Conservation (phyloP, 2,329 filamentous ascomycete genomes). For the Coniochaeta sp. region DNA sequence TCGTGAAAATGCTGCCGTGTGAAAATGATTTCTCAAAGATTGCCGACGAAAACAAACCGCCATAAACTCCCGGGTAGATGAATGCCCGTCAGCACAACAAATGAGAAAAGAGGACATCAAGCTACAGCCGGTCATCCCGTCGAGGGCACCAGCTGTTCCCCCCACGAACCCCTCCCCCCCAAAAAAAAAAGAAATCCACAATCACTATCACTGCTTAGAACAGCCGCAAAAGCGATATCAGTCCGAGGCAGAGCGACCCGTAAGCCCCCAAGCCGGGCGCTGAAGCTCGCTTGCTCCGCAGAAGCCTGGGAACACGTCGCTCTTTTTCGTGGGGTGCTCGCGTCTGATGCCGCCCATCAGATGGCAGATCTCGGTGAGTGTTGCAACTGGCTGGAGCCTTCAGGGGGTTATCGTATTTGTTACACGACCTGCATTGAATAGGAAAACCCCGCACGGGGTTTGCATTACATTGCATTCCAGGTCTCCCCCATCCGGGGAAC, state of each 20-base stretch:
- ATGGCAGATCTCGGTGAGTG: background rate
- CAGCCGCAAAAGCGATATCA: background rate
- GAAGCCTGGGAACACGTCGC: background rate
- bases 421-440: background rate
- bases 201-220: background rate
- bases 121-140: background rate
- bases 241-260: background rate
- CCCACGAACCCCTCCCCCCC: background rate
- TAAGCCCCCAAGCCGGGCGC: background rate
- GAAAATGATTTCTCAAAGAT: background rate
- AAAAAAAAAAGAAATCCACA: background rate
- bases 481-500: background rate
- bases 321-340: background rate
- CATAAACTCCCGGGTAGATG: background rate
- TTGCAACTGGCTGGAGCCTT: background rate
- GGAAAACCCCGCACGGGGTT: background rate
- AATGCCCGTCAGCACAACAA: background rate
- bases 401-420: background rate
- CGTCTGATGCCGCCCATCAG: background rate
- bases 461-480: background rate
- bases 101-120: background rate
- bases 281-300: background rate
- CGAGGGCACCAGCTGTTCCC: background rate
- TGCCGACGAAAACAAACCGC: background rate
- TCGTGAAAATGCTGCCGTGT: background rate